A percentile compares a stretch with the other conserved stretches of the same genome.
These are phyloP conservation scores for Fomitopsis palustris DNA, from an alignment of 1,284 basidiomycete species.

Conservation along the genomic window DNA sequence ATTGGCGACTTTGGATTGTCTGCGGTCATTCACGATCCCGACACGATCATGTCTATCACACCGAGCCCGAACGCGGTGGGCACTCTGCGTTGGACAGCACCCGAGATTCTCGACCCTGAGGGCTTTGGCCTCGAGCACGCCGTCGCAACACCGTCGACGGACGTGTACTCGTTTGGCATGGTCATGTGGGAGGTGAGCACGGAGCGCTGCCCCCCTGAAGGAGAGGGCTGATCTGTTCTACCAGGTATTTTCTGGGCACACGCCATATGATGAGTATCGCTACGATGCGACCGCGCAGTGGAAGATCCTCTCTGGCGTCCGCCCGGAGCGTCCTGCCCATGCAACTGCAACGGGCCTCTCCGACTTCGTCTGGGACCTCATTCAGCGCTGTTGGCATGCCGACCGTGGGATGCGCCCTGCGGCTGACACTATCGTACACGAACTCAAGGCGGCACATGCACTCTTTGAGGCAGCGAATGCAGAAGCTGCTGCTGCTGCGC, in stretches of 20 bases:
- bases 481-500: not conserved
- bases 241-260: not conserved
- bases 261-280: not conserved
- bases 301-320: not conserved
- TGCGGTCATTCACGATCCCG: not conserved
- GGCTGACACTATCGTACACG: not conserved
- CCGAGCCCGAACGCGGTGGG: not conserved
- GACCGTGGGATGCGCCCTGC: not conserved
- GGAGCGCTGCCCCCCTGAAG: not conserved
- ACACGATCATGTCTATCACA: not conserved
- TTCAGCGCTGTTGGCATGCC: not conserved
- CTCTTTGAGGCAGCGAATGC: not conserved
- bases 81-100: conserved; percentile 2
- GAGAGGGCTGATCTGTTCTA: not conserved
- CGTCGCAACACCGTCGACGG: conserved; percentile 1
- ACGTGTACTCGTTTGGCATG: conserved; percentile 8
- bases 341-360: not conserved
- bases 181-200: conserved; percentile 4
- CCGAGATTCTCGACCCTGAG: conserved; percentile 6
- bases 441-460: not conserved
- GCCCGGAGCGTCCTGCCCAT: not conserved
- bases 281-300: not conserved
- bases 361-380: conserved; percentile 1
- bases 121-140: not conserved
- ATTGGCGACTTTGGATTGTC: conserved; percentile 5